phyloP scores from a whole-genome alignment of 345 rosid genomes.

The Lepidium sativum region DNA sequence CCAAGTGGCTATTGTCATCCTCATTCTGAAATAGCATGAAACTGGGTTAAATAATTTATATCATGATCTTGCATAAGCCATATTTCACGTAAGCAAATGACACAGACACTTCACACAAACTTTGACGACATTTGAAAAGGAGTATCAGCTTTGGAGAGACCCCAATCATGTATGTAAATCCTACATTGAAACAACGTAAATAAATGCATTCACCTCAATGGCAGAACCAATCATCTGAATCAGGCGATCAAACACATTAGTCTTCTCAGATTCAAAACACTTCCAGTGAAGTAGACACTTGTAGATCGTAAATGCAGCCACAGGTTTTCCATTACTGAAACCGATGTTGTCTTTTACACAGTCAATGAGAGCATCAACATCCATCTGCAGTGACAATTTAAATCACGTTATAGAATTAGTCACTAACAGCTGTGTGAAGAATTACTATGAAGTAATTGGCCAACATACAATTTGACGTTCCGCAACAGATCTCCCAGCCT shows the following conservation, averaged over 20 bases:
- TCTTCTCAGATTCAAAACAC: conserved; percentile 95
- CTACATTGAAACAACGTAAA: not conserved
- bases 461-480: conserved; percentile 81
- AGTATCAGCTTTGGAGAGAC: not conserved
- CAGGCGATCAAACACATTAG: conserved; percentile 93
- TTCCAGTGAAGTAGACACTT: conserved; percentile 96
- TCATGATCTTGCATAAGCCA: not conserved
- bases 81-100: not conserved
- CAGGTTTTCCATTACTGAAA: conserved; percentile 81
- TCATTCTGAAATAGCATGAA: conserved; percentile 52
- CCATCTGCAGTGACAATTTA: conserved; percentile 51
- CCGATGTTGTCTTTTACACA: conserved; percentile 79
- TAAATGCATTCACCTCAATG: conserved; percentile 56
- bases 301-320: conserved; percentile 93
- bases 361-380: conserved; percentile 78
- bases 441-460: not conserved
- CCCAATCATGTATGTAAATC: not conserved
- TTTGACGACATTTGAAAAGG: not conserved
- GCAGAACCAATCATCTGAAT: conserved; percentile 99
- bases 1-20: conserved; percentile 87
- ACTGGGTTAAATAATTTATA: not conserved
- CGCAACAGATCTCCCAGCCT: conserved; percentile 51
- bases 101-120: not conserved
- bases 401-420: conserved; percentile 7
- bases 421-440: conserved; percentile 6